Evolutionary conservation across 176 grass and related monocot species (phyloP), one percentile per base, ranked within the genome.

Genomic region (Aegilops speltoides): DNA sequence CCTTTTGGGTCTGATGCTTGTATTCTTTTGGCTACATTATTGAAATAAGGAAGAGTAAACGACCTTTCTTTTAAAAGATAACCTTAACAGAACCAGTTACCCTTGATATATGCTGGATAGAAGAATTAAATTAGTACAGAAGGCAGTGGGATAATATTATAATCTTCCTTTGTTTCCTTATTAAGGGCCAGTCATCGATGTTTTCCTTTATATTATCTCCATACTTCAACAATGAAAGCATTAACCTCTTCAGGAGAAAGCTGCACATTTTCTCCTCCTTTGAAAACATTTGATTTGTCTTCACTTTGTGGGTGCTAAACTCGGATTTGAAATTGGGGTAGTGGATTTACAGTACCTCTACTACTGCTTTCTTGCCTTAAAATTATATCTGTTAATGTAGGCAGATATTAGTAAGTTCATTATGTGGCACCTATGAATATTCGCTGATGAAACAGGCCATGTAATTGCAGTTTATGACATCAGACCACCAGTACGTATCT

Each of bases 381-480:
- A 86, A 79, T 32, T n/a, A 36, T 79, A 41, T 16, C 23, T 22
- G 46, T 15, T 81, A 10, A 79, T 38, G 15, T 61, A 46, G 19
- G 25, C 9, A 79, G 76, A 25, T 82, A 25, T 70, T 86, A 54
- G 10, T 25, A 62, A 76, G 11, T 86, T 90, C 19, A 74, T 80
- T 50, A 34, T 62, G 5, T 76, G 56, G 61, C 9, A 81, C 14
- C 13, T 73, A 71, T 28, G 40, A 26, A 86, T 36, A 45, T 78
- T 88, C 69, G 32, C 75, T 79, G 74, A 87, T 88, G 79, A 86
- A 77, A 59, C 29, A 15, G 16, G 17, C 67, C 33, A 81, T 86
- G 56, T 69, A 65, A 48, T 78, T 99, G 62, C 92, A 99, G 97
- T 99, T 99, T 87, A 99, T 99, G 94, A 96, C 97, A 78, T 88